Percentiles rank a stretch among this genome's conserved stretches.
Evolutionary conservation across 1,284 basidiomycete genomes (phyloP).

Genomic region (Sporisorium scitamineum): DNA sequence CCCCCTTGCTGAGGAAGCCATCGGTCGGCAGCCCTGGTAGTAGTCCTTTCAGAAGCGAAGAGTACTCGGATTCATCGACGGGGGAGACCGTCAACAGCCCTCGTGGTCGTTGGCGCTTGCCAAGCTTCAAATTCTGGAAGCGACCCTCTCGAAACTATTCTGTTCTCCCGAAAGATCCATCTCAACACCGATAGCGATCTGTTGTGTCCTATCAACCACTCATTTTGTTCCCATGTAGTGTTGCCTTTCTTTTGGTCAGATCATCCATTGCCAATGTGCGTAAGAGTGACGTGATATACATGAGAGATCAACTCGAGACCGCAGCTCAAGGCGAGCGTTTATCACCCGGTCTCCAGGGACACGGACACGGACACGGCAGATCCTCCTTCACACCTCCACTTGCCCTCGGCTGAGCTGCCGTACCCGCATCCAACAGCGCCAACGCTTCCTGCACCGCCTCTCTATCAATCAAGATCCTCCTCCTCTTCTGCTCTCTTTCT

Average conservation of each 20-base stretch:
- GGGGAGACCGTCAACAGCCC: neutral
- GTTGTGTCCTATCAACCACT: too few species aligned
- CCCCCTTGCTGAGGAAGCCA: too few species aligned
- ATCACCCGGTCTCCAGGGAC: slow-evolving; percentile 41
- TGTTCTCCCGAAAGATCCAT: neutral
- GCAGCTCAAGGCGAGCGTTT: slow-evolving; percentile 12
- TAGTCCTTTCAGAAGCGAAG: neutral
- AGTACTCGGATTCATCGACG: neutral
- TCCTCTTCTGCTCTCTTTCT: slow-evolving; percentile 44
- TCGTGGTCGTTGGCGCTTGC: neutral
- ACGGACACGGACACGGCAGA: slow-evolving; percentile 37
- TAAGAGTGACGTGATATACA: neutral
- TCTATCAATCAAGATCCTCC: slow-evolving; percentile 52
- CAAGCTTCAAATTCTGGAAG: neutral
- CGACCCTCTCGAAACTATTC: too few species aligned
- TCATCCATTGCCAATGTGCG: neutral
- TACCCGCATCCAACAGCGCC: slow-evolving; percentile 54
- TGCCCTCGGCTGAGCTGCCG: slow-evolving; percentile 30
- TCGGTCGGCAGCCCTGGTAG: neutral
- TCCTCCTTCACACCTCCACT: slow-evolving; percentile 19
- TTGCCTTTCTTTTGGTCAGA: neutral
- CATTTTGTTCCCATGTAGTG: too few species aligned
- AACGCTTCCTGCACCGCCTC: slow-evolving; percentile 60
- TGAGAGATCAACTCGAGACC: neutral
- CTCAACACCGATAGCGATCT: too few species aligned